Base-by-base conservation (phyloP, 768 basidiomycete species). In the Trametes meyenii region DNA sequence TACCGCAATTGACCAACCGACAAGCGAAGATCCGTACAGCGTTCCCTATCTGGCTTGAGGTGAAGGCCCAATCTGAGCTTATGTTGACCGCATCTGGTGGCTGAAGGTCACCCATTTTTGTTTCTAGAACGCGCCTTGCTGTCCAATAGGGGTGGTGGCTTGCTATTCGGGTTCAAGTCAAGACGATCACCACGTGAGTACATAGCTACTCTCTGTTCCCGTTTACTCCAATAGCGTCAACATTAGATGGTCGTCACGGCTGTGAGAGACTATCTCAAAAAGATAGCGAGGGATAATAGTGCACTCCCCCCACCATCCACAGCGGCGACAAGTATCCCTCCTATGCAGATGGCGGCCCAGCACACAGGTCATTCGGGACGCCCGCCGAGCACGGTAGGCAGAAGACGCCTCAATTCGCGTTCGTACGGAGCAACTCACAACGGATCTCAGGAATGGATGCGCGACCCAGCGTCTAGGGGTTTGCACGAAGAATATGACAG, bases 31-130 rank as follows among this genome's bases (percentile, higher is more conserved):
- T 26, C 55, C 55, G 60, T 40, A 40, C 63, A 93, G 91, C 91
- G 0, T 92, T 90, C 79, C 91, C 91, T 4, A 85, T 93, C 65
- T 93, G 90, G 90, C 75, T 93, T 59, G 87, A 92, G 81, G 90
- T 88, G 26, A 38, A 35, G 7, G 38, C 23, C n/a, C n/a, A 29
- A 43, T n/a, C 29, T 16, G n/a, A 17, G 48, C 2, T 33, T 8
- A 8, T 8, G 29, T 3, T 33, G 29, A 33, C 14, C 24, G 13
- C 21, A 13, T 43, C 10, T 19, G 35, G 35, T 45, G 45, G 36
- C 62, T 62, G 46, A 62, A n/a, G 8, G 21, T 23, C 16, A n/a
- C 23, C 33, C 44, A 5, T 13, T 17, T 57, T 1, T 21, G 51
- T 13, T n/a, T n/a, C n/a, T 66, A 93, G 91, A 91, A 89, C 61